A percentile compares a stretch with the other conserved stretches of the same genome.
These are phyloP conservation scores for Psilocybe cyanescens DNA, from an alignment of 768 basidiomycete species.

Conservation along the genomic window DNA sequence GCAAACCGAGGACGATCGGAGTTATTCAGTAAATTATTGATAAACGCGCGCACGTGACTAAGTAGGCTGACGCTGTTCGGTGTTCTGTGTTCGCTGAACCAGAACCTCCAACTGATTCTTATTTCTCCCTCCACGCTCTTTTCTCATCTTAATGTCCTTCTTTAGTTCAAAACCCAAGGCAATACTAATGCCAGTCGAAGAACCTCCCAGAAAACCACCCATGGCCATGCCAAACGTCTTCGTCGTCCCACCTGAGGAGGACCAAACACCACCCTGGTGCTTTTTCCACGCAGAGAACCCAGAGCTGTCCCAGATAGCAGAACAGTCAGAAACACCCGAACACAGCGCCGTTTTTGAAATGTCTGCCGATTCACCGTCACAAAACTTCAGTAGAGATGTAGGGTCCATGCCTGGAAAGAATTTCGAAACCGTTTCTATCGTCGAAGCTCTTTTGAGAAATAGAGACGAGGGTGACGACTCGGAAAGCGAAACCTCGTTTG, in stretches of 20 bases:
- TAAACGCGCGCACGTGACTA: slow-evolving; percentile 34
- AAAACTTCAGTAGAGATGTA: slow-evolving; percentile 22
- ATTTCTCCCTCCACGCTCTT: slow-evolving; percentile 6
- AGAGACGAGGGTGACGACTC: slow-evolving; percentile 28
- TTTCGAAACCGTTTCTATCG: slow-evolving; percentile 30
- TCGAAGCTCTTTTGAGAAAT: slow-evolving; percentile 33
- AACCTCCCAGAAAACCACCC: slow-evolving; percentile 15
- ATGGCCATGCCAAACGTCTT: slow-evolving; percentile 52
- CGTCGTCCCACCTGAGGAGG: slow-evolving; percentile 63
- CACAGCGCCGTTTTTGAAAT: slow-evolving; percentile 15
- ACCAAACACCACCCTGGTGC: slow-evolving; percentile 55
- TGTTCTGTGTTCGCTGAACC: not conserved
- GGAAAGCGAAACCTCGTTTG: slow-evolving; percentile 27
- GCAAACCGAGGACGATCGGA: not conserved
- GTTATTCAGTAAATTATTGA: not conserved
- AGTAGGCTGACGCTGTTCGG: slow-evolving; percentile 25
- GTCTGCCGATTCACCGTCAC: slow-evolving; percentile 17
- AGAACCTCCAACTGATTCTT: not conserved
- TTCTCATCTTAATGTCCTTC: slow-evolving; percentile 13
- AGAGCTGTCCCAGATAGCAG: slow-evolving; percentile 14
- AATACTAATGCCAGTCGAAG: not conserved
- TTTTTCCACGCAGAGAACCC: slow-evolving; percentile 54
- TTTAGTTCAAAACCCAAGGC: slow-evolving; percentile 2
- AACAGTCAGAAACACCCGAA: slow-evolving; percentile 19
- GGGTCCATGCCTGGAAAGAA: slow-evolving; percentile 29